Evolutionary conservation across 1,139 yeast genomes (phyloP), one percentile per base, ranked within the genome.

Genomic region (Candida sojae): DNA sequence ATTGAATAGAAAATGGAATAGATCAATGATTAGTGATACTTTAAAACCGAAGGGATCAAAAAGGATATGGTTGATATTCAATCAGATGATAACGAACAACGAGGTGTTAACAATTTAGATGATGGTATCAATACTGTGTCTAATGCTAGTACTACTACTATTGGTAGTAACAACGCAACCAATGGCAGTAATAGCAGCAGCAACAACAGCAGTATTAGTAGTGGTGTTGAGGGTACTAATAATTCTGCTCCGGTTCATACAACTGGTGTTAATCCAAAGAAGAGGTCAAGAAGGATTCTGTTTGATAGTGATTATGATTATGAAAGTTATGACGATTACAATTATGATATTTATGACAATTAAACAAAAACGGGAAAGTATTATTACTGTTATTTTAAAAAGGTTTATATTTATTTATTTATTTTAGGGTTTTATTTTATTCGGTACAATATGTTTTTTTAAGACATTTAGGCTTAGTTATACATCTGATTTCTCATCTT

Each of bases 1-100:
- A 55, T 57, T 72, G 43, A 73, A 71, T 52, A 63, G 66, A 39
- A 69, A 67, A 49, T 71, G 77, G 78, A 72, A 70, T 54, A 65
- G 64, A 50, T 52, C 64, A 4, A 48, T 49, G 21, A 39, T 52
- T 13, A 44, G 42, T 40, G 47, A 42, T 12, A 12, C 43, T 11
- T 31, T 42, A 17, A 45, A 45, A n/a, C 31, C 32, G 2, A 44
- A 46, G 29, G 37, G 43, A 12, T 30, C 36, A 11, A 36, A 40
- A 44, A 40, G 25, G 38, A 40, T 40, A 38, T 28, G 8, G 11
- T 21, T 12, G 31, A 17, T 17, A 17, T 17, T 17, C 21, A 17
- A 17, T 17, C 21, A 17, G 21, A 17, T 17, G 21, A 17, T 17
- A 17, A 17, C 3, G 21, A 17, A 17, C 21, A 7, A 23, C 12